Percentiles rank a stretch among this genome's conserved stretches.
phyloP scores from a whole-genome alignment of 2,329 filamentous ascomycete genomes.

The Pestalotiopsis sp. region DNA sequence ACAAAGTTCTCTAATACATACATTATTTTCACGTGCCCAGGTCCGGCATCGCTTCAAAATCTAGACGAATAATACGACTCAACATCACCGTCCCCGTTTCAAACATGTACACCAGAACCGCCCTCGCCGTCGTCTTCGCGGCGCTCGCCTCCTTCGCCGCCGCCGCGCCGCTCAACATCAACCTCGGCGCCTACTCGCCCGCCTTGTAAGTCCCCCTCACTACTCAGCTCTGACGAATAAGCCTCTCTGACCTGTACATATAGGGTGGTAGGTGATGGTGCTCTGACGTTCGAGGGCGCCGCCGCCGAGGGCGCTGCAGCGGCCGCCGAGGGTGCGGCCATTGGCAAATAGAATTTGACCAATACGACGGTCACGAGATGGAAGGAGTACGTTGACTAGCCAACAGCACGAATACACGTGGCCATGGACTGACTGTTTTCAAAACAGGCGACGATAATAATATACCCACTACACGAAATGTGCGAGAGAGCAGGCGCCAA shows the following conservation, averaged over 20 bases:
- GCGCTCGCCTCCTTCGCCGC: conserved; percentile 27
- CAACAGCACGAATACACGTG: too few species aligned
- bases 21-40: conserved; percentile 3
- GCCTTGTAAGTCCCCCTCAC: conserved; percentile 22
- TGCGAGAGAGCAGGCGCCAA: too few species aligned
- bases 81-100: neutral
- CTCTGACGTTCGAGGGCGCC: conserved; percentile 41
- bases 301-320: conserved; percentile 20
- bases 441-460: too few species aligned
- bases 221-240: neutral
- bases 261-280: conserved; percentile 41
- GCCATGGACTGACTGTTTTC: too few species aligned
- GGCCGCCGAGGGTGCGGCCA: conserved; percentile 13
- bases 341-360: neutral
- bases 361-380: neutral
- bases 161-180: conserved; percentile 35
- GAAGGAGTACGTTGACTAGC: neutral
- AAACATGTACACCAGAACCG: conserved; percentile 25
- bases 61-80: neutral
- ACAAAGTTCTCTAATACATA: conserved; percentile 10
- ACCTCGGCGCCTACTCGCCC: conserved; percentile 36
- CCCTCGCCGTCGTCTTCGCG: conserved; percentile 29
- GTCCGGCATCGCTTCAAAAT: conserved; percentile 12
- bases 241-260: neutral
- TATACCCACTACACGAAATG: too few species aligned